These are phyloP conservation scores for Ramaria rubella DNA, from an alignment of 768 basidiomycete species.

Conservation along the genomic window DNA sequence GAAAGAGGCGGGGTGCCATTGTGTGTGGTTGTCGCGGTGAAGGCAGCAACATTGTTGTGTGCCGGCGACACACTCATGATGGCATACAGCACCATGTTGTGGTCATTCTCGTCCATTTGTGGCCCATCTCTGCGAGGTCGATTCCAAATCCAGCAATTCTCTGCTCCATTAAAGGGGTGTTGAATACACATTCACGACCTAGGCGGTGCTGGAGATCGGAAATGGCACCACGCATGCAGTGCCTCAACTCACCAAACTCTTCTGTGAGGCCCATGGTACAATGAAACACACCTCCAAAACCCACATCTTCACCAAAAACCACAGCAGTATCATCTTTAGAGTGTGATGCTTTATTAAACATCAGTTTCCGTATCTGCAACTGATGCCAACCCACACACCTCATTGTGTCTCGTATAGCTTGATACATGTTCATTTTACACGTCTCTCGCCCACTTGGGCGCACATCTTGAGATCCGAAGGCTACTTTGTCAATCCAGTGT, in stretches of 20 bases:
- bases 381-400: constrained; percentile 38
- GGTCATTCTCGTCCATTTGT: too few species aligned
- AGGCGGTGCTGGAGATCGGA: too few species aligned
- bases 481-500: constrained; percentile 60
- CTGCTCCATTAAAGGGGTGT: constrained; percentile 88
- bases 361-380: not conserved
- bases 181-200: constrained; percentile 92
- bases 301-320: constrained; percentile 88
- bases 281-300: constrained; percentile 91
- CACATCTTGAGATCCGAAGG: constrained; percentile 33
- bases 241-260: constrained; percentile 65
- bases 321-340: constrained; percentile 85
- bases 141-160: constrained; percentile 95
- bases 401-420: constrained; percentile 87
- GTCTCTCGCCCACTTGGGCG: constrained; percentile 75
- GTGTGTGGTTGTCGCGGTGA: too few species aligned
- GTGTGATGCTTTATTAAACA: constrained; percentile 56
- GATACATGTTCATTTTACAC: constrained; percentile 93
- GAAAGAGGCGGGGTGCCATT: too few species aligned
- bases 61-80: too few species aligned
- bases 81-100: too few species aligned
- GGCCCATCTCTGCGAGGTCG: constrained; percentile 87
- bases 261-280: constrained; percentile 93
- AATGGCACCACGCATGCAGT: not conserved
- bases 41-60: too few species aligned